Conservation (phyloP, 768 basidiomycete species). For the Pisolithus tinctorius region DNA sequence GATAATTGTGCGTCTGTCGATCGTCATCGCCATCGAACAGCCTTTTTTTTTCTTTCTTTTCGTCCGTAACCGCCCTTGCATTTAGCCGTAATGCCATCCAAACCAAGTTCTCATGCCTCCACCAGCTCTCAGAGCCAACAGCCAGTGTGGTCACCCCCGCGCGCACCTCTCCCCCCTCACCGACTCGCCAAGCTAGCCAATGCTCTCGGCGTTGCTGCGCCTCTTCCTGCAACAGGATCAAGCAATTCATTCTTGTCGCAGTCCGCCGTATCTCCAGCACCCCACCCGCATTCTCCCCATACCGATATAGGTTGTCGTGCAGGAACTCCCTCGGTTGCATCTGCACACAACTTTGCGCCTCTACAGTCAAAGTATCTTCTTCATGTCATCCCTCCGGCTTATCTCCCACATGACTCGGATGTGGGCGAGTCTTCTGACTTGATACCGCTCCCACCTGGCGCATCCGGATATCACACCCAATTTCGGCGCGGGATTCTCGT, state of each 20-base stretch:
- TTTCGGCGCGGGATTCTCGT: slow-evolving; percentile 84
- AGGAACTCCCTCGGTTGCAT: slow-evolving; percentile 40
- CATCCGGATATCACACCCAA: slow-evolving; percentile 73
- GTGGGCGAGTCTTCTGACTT: slow-evolving; percentile 36
- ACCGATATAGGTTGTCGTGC: slow-evolving; percentile 39
- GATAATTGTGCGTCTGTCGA: background rate
- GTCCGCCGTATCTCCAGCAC: slow-evolving; percentile 8
- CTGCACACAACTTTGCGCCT: slow-evolving; percentile 32
- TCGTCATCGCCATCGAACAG: background rate
- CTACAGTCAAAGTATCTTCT: slow-evolving; percentile 65
- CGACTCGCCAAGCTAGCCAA: slow-evolving; percentile 80
- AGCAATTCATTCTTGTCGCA: slow-evolving; percentile 9
- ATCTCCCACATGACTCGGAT: slow-evolving; percentile 61
- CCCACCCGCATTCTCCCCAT: slow-evolving; percentile 9
- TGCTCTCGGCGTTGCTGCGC: slow-evolving; percentile 75
- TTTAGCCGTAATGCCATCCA: slow-evolving; percentile 9
- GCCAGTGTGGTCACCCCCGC: slow-evolving; percentile 53
- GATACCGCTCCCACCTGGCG: slow-evolving; percentile 45
- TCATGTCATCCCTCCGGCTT: slow-evolving; percentile 74
- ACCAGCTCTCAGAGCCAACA: slow-evolving; percentile 7
- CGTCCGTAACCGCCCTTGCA: background rate
- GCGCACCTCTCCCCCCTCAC: slow-evolving; percentile 66
- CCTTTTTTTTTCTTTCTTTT: slow-evolving; percentile 1
- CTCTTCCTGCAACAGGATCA: slow-evolving; percentile 46
- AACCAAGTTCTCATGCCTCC: slow-evolving; percentile 9